A percentile compares a stretch with the other conserved stretches of the same genome.
phyloP scores from a whole-genome alignment of 2,329 filamentous ascomycete species.

The Talaromyces sp. region DNA sequence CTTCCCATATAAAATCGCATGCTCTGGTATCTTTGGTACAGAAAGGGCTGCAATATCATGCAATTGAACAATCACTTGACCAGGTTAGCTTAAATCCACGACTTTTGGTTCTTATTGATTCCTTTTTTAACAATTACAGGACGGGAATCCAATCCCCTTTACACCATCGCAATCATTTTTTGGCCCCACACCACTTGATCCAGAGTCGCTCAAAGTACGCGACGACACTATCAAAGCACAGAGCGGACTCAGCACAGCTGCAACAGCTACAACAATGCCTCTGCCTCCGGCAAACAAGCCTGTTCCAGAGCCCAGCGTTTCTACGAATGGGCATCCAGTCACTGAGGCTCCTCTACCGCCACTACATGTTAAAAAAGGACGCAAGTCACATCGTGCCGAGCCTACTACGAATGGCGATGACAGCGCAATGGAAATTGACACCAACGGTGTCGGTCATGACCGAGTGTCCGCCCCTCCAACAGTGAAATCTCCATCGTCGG shows the following conservation, averaged over 20 bases:
- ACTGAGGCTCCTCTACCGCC: conserved; percentile 30
- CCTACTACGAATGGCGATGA: conserved; percentile 31
- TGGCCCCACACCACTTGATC: conserved; percentile 42
- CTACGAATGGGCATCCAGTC: conserved; percentile 37
- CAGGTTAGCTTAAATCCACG: conserved; percentile 38
- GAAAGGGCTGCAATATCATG: conserved; percentile 58
- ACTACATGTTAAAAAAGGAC: conserved; percentile 32
- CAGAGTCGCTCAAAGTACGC: conserved; percentile 28
- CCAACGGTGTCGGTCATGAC: conserved; percentile 32
- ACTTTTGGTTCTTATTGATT: conserved; percentile 22
- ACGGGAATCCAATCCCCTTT: conserved; percentile 35
- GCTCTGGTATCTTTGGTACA: conserved; percentile 61
- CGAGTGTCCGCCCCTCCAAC: conserved; percentile 22
- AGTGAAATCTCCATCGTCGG: conserved; percentile 24
- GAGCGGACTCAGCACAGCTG: conserved; percentile 29
- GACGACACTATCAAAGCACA: conserved; percentile 25
- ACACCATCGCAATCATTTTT: conserved; percentile 46
- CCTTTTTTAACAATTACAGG: conserved; percentile 30
- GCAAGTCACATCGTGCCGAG: conserved; percentile 30
- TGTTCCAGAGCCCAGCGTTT: conserved; percentile 30
- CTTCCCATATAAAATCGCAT: conserved; percentile 56
- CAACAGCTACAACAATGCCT: conserved; percentile 21
- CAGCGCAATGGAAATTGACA: conserved; percentile 42
- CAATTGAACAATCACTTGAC: conserved; percentile 49
- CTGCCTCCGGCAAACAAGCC: conserved; percentile 33